Evolutionary conservation across 1,284 basidiomycete genomes (phyloP), one percentile per base, ranked within the genome.

Genomic region (Ceratobasidium sp.): DNA sequence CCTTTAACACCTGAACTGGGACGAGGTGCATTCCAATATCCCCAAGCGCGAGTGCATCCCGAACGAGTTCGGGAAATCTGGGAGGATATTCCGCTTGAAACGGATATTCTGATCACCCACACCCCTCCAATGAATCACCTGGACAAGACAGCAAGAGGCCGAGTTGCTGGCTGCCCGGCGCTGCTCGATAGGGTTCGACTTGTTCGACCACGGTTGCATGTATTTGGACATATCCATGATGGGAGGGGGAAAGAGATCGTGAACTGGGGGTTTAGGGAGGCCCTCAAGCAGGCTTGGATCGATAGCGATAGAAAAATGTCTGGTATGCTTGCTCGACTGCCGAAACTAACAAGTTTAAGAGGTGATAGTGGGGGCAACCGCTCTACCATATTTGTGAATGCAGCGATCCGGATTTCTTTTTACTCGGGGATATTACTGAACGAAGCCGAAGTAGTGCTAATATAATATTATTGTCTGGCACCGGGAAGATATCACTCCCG

Each of bases 211-310:
- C 79, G 75, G 40, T 71, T 87, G 39, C 86, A 86, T 79, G 84
- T 88, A 9, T 88, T 86, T 77, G 87, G 87, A 7, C 87, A 88
- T 77, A 85, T 87, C 55, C 88, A 89, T 78, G 84, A 81, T 26
- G 86, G 81, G 9, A 82, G 85, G 33, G 87, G 86, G 28, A 63
- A 81, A 23, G 82, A 85, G 70, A 40, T 9, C 39, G 75, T 86
- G 10, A 40, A 40, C 40, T 88, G 86, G 86, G 79, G 81, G 64
- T n/a, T 44, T 7, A 81, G 80, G 9, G 85, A 87, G 80, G 70
- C 44, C 20, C 23, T 67, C n/a, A 67, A 67, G 7, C 39, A 67
- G 23, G 44, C 20, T 26, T 49, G 42, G 23, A 10, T 40, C 28
- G 64, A 28, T 7, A 49, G 42, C 20, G 64, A 67, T 13, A 67